phyloP scores from a whole-genome alignment of 2,329 filamentous ascomycete genomes.

The Xylogone sp. region DNA sequence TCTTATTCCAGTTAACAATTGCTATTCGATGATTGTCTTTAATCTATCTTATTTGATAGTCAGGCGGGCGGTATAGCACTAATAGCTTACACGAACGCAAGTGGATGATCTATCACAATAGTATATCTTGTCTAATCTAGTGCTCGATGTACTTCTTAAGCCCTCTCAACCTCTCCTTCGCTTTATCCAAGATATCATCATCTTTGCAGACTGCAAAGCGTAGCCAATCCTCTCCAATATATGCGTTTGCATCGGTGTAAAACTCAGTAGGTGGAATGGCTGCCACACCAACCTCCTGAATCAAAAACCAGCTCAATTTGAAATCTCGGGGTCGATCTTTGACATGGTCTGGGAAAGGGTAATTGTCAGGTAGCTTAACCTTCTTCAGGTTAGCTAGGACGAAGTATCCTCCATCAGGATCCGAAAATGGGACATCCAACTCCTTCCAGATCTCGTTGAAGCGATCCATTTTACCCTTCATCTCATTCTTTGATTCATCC shows the following conservation, averaged over 20 bases:
- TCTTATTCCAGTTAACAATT: too few relatives aligned
- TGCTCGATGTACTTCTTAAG: conserved; percentile 48
- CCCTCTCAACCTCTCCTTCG: conserved; percentile 70
- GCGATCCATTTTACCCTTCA: conserved; percentile 81
- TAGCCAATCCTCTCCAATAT: conserved; percentile 88
- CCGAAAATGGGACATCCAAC: conserved; percentile 58
- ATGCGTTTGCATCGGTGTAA: conserved; percentile 79
- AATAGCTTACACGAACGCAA: too few relatives aligned
- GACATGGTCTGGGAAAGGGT: conserved; percentile 87
- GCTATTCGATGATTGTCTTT: too few relatives aligned
- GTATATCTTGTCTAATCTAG: background rate
- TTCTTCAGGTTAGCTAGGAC: conserved; percentile 91
- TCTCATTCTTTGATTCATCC: conserved; percentile 76
- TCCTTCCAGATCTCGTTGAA: conserved; percentile 83
- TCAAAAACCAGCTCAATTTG: conserved; percentile 93
- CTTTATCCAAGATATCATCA: conserved; percentile 75
- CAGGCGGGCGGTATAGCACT: too few relatives aligned
- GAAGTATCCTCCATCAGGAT: conserved; percentile 96
- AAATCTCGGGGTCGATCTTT: conserved; percentile 85
- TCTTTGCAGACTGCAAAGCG: conserved; percentile 96
- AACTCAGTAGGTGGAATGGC: conserved; percentile 97
- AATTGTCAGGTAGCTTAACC: conserved; percentile 77
- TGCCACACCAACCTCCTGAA: conserved; percentile 92
- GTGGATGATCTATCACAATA: too few relatives aligned
- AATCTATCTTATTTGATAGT: too few relatives aligned